phyloP scores from a whole-genome alignment of 352 stramenopile genomes.

The Globisporangium sylvaticum region DNA sequence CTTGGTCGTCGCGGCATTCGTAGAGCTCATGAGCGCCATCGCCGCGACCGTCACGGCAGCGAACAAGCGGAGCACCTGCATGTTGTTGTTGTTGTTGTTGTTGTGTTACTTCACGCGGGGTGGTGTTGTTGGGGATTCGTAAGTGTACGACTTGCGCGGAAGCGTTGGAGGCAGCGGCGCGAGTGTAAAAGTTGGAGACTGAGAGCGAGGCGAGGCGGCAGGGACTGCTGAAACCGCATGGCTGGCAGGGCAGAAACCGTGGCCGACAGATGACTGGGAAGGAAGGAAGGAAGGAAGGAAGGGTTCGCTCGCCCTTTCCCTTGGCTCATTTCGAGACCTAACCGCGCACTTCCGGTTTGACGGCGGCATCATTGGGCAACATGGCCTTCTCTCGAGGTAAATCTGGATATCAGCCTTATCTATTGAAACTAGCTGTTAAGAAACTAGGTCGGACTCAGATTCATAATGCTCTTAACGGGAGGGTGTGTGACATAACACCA shows the following conservation, averaged over 20 bases:
- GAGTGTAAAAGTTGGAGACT: constrained; percentile 19
- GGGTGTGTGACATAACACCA: neutral
- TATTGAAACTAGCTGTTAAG: neutral
- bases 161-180: neutral
- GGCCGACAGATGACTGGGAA: neutral
- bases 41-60: constrained; percentile 13
- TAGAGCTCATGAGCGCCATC: constrained; percentile 9
- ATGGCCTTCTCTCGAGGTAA: neutral
- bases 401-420: neutral
- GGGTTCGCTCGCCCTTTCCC: neutral
- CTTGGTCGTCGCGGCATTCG: constrained; percentile 4
- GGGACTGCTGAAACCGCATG: neutral
- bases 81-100: neutral
- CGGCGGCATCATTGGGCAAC: neutral
- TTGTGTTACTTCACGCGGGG: neutral
- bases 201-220: neutral
- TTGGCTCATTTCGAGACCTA: neutral
- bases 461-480: neutral
- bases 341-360: neutral
- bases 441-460: neutral
- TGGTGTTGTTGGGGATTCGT: neutral
- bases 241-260: neutral
- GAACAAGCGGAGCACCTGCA: constrained; percentile 15
- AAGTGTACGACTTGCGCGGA: constrained; percentile 10
- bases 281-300: neutral